phyloP scores from a whole-genome alignment of 306 rosid species.

The Potentilla sterilis region DNA sequence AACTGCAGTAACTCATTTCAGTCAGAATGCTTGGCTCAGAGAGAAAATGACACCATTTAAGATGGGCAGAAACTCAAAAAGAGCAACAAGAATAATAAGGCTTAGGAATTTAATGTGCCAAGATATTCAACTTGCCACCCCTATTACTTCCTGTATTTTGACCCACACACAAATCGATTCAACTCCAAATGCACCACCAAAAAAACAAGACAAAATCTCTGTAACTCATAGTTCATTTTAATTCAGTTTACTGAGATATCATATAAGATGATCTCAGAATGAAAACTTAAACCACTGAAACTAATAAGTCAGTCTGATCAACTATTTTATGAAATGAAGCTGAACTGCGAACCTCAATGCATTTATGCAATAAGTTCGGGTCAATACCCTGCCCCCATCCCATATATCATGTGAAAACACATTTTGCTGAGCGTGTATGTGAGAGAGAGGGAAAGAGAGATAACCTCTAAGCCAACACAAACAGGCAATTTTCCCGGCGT shows the following conservation, averaged over 20 bases:
- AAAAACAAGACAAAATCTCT: not conserved
- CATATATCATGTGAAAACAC: not conserved
- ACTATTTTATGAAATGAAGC: not conserved
- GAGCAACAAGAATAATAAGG: not conserved
- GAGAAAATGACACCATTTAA: not conserved
- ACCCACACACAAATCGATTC: not conserved
- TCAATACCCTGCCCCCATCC: not conserved
- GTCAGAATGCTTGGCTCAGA: not conserved
- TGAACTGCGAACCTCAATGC: not conserved
- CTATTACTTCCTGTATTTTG: not conserved
- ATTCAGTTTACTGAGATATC: not conserved
- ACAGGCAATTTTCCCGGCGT: constrained; percentile 4
- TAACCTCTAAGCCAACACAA: constrained; percentile 14
- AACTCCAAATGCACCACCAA: constrained; percentile 1
- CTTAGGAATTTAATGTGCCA: not conserved
- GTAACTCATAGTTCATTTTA: not conserved
- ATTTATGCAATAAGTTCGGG: not conserved
- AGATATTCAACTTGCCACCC: constrained; percentile 4
- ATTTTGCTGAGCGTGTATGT: not conserved
- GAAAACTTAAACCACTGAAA: not conserved
- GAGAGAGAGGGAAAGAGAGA: not conserved
- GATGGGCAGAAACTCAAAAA: not conserved
- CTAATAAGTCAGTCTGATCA: not conserved
- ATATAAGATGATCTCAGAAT: not conserved
- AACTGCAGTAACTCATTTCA: constrained; percentile 16